Conservation (phyloP, 768 basidiomycete genomes). For the Russula earlei region DNA sequence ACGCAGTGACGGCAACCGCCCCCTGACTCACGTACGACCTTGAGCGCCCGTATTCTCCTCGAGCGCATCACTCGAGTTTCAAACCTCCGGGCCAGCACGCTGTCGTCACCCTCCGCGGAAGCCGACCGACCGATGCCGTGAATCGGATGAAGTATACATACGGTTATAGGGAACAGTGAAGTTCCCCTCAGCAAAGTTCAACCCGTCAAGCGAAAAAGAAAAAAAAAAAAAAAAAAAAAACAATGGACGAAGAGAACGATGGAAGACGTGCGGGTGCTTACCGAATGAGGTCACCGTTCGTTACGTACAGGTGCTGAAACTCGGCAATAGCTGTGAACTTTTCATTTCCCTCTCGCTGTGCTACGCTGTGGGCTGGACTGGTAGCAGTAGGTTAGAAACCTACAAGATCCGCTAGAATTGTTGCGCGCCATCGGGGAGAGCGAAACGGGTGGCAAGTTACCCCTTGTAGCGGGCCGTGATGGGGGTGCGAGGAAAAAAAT, state of each 20-base stretch:
- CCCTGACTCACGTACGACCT: not conserved
- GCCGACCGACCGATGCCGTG: not conserved
- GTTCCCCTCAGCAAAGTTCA: too few species aligned
- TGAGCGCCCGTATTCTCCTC: not conserved
- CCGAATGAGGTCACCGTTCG: not conserved
- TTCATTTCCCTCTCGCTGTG: not conserved
- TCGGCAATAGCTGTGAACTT: not conserved
- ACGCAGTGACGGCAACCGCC: not conserved
- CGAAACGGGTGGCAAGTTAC: constrained; percentile 1
- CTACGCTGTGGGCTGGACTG: not conserved
- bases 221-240: too few species aligned
- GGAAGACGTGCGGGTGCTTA: not conserved
- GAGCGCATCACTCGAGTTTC: not conserved
- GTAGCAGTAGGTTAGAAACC: not conserved
- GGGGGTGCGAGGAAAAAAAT: not conserved
- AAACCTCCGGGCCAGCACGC: not conserved
- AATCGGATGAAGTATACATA: not conserved
- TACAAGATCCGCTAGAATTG: not conserved
- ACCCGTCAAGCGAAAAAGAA: too few species aligned
- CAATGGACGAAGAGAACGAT: too few species aligned
- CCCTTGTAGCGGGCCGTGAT: not conserved
- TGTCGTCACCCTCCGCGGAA: not conserved
- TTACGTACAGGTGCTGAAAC: not conserved
- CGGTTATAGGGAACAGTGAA: not conserved
- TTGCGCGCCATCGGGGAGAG: not conserved